A percentile compares a stretch with the other conserved stretches of the same genome.
Evolutionary conservation across 164 flowering plant genomes (phyloP).

Genomic region (Taxillus chinensis): DNA sequence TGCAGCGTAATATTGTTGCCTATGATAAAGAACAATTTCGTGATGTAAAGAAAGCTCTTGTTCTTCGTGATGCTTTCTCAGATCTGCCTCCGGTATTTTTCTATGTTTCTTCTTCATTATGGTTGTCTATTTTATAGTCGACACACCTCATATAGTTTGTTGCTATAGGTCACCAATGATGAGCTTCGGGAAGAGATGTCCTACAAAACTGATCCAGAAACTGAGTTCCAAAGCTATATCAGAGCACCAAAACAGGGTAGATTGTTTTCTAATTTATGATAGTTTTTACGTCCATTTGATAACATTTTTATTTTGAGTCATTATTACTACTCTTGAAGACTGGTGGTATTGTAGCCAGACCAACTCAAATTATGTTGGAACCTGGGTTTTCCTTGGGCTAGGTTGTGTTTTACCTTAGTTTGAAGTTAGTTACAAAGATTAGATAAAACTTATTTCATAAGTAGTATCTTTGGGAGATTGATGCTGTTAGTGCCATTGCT

Average conservation of each 20-base stretch:
- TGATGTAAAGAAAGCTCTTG: conserved; percentile 29
- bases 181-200: conserved; percentile 43
- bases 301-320: too few relatives aligned
- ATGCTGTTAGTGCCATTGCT: too few relatives aligned
- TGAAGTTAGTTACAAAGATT: too few relatives aligned
- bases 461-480: too few relatives aligned
- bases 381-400: too few relatives aligned
- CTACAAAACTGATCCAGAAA: conserved; percentile 30
- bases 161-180: conserved; percentile 25
- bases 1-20: conserved; percentile 49
- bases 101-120: conserved; percentile 3
- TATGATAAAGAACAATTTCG: conserved; percentile 48
- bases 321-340: too few relatives aligned
- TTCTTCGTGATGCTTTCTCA: conserved; percentile 46
- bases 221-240: conserved; percentile 48
- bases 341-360: too few relatives aligned
- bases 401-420: too few relatives aligned
- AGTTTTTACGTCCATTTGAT: too few relatives aligned
- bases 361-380: too few relatives aligned
- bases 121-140: conserved; percentile 3
- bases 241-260: conserved; percentile 36
- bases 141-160: conserved; percentile 2
- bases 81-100: conserved; percentile 48
- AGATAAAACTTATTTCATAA: too few relatives aligned
- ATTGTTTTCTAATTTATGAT: not conserved